phyloP scores from a whole-genome alignment of 768 basidiomycete species.

The Multifurca ochricompacta region DNA sequence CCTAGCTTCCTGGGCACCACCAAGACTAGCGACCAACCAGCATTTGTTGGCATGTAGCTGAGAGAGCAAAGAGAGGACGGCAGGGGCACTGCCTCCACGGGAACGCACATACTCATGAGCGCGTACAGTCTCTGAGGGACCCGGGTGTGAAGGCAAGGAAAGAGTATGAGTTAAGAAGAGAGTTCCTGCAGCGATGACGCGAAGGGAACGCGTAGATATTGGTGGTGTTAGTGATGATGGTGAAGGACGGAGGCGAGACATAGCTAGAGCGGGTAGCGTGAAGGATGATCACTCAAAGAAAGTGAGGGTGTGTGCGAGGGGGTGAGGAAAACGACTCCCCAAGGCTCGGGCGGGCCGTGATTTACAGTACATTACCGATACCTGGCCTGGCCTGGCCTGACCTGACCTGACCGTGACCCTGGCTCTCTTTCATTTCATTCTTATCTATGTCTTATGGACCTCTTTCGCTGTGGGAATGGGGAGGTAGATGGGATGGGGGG shows the following conservation, averaged over 20 bases:
- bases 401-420: too few relatives aligned
- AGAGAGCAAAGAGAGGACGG: conserved; percentile 59
- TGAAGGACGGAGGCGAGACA: conserved; percentile 26
- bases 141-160: conserved; percentile 50
- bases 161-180: conserved; percentile 74
- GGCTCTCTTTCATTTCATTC: too few relatives aligned
- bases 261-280: conserved; percentile 11
- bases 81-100: conserved; percentile 68
- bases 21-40: conserved; percentile 65
- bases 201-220: conserved; percentile 35
- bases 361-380: too few relatives aligned
- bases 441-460: too few relatives aligned
- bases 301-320: too few relatives aligned
- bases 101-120: conserved; percentile 62
- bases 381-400: too few relatives aligned
- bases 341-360: too few relatives aligned
- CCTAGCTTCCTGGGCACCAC: conserved; percentile 61
- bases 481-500: too few relatives aligned
- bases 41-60: conserved; percentile 63
- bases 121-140: conserved; percentile 49
- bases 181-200: conserved; percentile 73
- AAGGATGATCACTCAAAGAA: too few relatives aligned
- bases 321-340: too few relatives aligned
- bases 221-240: conserved; percentile 13
- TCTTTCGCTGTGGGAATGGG: too few relatives aligned